Conservation (phyloP, 176 grass and related monocot species). For the Leersia perrieri region DNA sequence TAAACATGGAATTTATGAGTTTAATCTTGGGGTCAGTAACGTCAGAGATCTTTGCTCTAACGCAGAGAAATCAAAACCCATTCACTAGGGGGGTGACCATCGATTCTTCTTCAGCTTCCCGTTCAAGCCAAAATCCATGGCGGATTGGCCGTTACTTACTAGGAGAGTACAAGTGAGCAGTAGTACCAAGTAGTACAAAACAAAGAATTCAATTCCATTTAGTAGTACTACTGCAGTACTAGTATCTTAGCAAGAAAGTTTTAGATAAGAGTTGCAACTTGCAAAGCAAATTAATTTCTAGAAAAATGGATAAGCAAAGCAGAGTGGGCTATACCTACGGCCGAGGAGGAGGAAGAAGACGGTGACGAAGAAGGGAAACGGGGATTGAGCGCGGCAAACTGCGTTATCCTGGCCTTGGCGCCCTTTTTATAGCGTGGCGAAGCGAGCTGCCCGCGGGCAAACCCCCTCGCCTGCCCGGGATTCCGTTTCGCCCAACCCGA, state of each 20-base stretch:
- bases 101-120: not conserved
- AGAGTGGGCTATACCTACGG: not conserved
- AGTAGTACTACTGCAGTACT: not conserved
- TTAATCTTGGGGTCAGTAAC: not conserved
- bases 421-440: slow-evolving; percentile 37
- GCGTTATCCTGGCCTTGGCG: not conserved
- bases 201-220: not conserved
- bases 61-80: not conserved
- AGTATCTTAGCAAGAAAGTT: not conserved
- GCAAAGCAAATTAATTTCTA: not conserved
- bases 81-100: not conserved
- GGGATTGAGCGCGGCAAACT: slow-evolving; percentile 47
- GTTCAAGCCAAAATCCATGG: not conserved
- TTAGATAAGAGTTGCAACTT: not conserved
- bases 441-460: slow-evolving; percentile 24
- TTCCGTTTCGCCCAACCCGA: not conserved
- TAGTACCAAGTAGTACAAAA: not conserved
- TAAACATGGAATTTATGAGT: not conserved
- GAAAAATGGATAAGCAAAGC: not conserved
- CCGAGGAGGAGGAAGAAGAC: not conserved
- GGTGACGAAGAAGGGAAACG: not conserved
- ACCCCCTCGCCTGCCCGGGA: slow-evolving; percentile 19
- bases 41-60: not conserved
- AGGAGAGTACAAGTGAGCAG: not conserved
- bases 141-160: too few relatives aligned